These are phyloP conservation scores for Trichoderma pleuroti DNA, from an alignment of 2,329 filamentous ascomycete genomes.

Conservation along the genomic window DNA sequence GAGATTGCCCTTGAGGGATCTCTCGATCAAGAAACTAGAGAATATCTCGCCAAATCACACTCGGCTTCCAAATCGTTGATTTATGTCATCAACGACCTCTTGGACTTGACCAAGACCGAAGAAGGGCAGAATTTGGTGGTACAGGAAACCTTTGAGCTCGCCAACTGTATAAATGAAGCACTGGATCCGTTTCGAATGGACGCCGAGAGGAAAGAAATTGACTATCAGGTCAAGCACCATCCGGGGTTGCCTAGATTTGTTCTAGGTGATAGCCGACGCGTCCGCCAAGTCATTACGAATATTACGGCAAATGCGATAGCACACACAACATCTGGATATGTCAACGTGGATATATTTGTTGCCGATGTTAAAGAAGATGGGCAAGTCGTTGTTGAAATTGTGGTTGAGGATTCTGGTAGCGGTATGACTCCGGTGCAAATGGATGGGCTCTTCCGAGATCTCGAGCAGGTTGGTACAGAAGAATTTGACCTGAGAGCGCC, in stretches of 20 bases:
- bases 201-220: constrained; percentile 69
- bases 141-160: constrained; percentile 74
- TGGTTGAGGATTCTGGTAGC: constrained; percentile 69
- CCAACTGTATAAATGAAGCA: constrained; percentile 69
- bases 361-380: constrained; percentile 49
- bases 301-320: constrained; percentile 82
- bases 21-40: constrained; percentile 76
- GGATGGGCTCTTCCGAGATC: constrained; percentile 55
- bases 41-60: constrained; percentile 79
- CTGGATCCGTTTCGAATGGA: constrained; percentile 71
- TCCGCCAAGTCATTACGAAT: constrained; percentile 82
- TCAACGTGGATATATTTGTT: constrained; percentile 68
- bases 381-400: constrained; percentile 67
- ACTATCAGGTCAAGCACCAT: constrained; percentile 65
- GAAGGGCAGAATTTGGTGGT: constrained; percentile 76
- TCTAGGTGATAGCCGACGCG: constrained; percentile 71
- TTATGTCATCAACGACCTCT: constrained; percentile 88
- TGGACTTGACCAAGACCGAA: constrained; percentile 85
- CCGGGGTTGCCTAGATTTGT: constrained; percentile 67
- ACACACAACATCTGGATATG: constrained; percentile 64
- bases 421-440: constrained; percentile 64
- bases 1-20: constrained; percentile 83
- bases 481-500: constrained; percentile 30
- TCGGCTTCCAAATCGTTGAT: constrained; percentile 90
- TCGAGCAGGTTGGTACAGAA: constrained; percentile 56